Evolutionary conservation across 129 eudicot species (phyloP).

Genomic region (Dittrichia graveolens): DNA sequence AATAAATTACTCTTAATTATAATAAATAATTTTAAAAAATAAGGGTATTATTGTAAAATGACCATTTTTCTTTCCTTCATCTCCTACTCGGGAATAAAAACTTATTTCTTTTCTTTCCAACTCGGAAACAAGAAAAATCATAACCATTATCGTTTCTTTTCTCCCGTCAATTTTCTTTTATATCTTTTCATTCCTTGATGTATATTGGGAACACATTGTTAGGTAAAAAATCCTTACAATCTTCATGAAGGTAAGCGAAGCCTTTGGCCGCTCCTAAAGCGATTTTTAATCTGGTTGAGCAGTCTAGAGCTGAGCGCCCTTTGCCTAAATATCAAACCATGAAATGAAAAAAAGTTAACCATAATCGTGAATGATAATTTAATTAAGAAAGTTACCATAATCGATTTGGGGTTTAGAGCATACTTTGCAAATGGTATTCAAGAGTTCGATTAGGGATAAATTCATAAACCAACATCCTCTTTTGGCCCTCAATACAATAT

Average conservation of each 20-base stretch:
- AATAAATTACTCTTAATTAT: no score
- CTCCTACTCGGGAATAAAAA: no score
- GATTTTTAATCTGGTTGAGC: conserved; percentile 53
- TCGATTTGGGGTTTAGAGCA: conserved; percentile 1
- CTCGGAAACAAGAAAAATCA: no score
- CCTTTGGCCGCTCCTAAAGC: conserved; percentile 83
- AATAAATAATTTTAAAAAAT: no score
- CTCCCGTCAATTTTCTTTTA: no score
- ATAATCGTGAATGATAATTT: not conserved
- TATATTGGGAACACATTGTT: no score
- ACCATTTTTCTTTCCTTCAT: no score
- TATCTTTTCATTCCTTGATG: no score
- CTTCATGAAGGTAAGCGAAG: conserved; percentile 80
- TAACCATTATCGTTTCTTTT: no score
- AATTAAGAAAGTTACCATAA: not conserved
- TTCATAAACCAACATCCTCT: conserved; percentile 76
- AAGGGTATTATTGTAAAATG: no score
- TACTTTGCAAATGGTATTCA: conserved; percentile 73
- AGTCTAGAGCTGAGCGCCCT: conserved; percentile 47
- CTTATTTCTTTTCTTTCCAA: no score
- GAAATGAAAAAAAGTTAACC: conserved; percentile 5
- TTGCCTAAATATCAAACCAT: conserved; percentile 39
- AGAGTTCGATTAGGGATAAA: conserved; percentile 62
- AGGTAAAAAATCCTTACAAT: conserved; percentile 45
- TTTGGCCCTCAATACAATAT: conserved; percentile 63